Evolutionary conservation across 129 eudicot species (phyloP), one percentile per base, ranked within the genome.

Genomic region (Artemisia annua): DNA sequence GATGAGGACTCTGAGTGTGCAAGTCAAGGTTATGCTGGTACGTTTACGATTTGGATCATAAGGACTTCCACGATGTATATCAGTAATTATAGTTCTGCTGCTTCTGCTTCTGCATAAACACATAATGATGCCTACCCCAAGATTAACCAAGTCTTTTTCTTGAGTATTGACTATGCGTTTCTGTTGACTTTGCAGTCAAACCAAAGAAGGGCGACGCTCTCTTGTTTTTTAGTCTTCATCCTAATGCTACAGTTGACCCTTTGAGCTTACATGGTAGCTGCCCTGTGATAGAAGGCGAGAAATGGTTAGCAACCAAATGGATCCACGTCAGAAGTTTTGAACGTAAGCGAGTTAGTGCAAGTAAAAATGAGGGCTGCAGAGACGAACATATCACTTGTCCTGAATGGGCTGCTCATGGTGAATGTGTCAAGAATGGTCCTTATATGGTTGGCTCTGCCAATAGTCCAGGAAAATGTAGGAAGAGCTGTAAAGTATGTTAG

Each of bases 301-400:
- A 92, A 72, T 87, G 95, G 98, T 85, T 92, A 13, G 96, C 98
- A 54, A 92, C 98, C 20, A 92, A 87, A 84, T 92, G 96, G 96
- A 87, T 87, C 9, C 98, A 89, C 59, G 96, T 92, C 35, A 80
- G 91, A 64, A 83, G 87, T 18, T 92, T 88, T 55, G 87, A 81
- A 1, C 55, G 18, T 7, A 74, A n/a, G 19, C 64, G 79, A 53
- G 44, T 70, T 26, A 32, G 39, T 48, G 63, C 63, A 19, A 62
- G 69, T 60, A 65, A 30, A 17, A 78, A 54, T 2, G 39, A 52
- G 53, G 86, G 48, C 5, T 92, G 94, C 74, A 72, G 64, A 22
- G 97, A 89, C 24, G 74, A 77, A 76, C 66, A 79, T 51, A 79
- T 64, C 8, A 69, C 69, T 30, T 87, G 89, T 35, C 3, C 87